Base-by-base conservation (phyloP, 2,329 filamentous ascomycete genomes). In the Aspergillus tamarii region DNA sequence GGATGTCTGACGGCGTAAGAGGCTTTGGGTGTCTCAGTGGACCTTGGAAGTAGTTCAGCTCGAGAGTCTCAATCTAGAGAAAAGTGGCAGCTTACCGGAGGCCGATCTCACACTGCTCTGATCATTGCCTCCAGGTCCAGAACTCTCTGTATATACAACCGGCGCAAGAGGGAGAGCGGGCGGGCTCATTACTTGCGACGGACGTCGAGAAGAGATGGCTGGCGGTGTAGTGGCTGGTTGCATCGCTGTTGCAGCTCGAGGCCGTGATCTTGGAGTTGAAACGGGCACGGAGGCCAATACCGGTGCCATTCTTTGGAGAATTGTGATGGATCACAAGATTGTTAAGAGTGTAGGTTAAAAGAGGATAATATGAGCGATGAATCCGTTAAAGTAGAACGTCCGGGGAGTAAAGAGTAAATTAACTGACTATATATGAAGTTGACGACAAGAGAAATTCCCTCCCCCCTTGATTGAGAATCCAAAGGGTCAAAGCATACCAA, bases 11-110 rank as follows among this genome's bases (percentile, higher is more conserved):
- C 1, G 93, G 89, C 0, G 94, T 97, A 76, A 97, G 81, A 4
- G 94, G 94, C 41, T 92, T 87, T 7, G 94, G 94, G 76, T 97
- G 94, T 66, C 94, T 88, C 71, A 96, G 81, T 4, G 94, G 94
- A 0, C 91, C 91, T 61, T 88, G 41, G 41, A 23, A 14, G 28
- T 41, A 12, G 14, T 21, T 61, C 34, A 64, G 57, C 57, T 32
- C 21, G 52, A 50, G 46, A 41, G 56, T 34, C 50, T 19, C 21
- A 50, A 52, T 52, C 19, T n/a, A 30, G 28, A 32, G 19, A n/a
- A 58, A 39, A n/a, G 19, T 6, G 14, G 19, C n/a, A 11, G 26
- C 73, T 64, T 72, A 82, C 81, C 80, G 61, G 80, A 79, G 32
- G 78, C 77, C 54, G 74, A 70, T 41, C 76, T 77, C 34, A 76